These are phyloP conservation scores for Cenococcum geophilum DNA, from an alignment of 495 filamentous ascomycete genomes.

Conservation along the genomic window DNA sequence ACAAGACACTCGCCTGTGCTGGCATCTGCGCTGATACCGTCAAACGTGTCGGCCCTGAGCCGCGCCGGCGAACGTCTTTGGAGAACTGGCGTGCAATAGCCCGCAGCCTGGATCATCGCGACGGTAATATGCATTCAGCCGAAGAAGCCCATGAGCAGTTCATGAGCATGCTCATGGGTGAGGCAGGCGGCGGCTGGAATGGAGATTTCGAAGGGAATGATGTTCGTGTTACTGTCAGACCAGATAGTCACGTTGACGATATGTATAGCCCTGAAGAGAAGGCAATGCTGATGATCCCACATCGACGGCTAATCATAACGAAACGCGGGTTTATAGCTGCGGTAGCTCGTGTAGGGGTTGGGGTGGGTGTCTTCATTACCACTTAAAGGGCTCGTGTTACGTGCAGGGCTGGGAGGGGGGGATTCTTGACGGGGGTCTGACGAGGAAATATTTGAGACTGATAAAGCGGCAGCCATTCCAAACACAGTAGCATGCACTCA, in stretches of 20 bases:
- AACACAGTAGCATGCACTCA: no score
- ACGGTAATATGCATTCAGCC: background rate
- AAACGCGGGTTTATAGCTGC: background rate
- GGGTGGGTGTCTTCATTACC: background rate
- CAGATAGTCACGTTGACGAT: background rate
- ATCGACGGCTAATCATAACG: background rate
- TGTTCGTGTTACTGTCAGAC: background rate
- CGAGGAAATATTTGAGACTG: background rate
- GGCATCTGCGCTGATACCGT: background rate
- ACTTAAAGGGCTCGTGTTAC: background rate
- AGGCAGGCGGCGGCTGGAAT: background rate
- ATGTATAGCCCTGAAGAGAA: background rate
- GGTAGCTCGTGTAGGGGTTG: background rate
- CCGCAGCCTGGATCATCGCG: background rate
- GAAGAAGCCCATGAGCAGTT: conserved; percentile 2
- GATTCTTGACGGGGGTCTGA: background rate
- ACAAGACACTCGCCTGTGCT: background rate
- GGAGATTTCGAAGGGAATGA: background rate
- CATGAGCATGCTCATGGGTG: background rate
- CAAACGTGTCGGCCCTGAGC: background rate
- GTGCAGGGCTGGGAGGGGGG: background rate
- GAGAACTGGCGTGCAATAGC: background rate
- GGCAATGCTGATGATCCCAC: background rate
- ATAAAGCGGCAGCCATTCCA: background rate
- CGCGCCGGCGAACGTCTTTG: background rate